A percentile compares a stretch with the other conserved stretches of the same genome.
Conservation (phyloP, 2,329 filamentous ascomycete genomes). For the Teratosphaeria epicoccoides region DNA sequence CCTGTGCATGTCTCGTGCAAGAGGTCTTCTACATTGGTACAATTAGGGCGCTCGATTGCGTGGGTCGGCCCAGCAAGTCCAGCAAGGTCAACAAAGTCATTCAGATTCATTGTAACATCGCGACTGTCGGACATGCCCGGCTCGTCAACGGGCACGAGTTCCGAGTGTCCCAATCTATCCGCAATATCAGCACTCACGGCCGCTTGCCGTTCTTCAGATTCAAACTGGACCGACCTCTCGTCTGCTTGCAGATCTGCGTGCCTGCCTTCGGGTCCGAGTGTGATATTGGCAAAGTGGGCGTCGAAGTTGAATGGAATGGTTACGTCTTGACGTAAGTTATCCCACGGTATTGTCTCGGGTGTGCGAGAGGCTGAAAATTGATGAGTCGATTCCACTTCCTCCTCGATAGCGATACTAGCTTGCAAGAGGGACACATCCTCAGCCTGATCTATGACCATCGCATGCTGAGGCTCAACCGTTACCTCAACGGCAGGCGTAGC, state of each 20-base stretch:
- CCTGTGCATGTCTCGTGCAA: not conserved
- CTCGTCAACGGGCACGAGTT: not conserved
- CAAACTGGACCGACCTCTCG: not conserved
- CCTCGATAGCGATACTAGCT: not conserved
- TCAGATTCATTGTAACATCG: constrained; percentile 17
- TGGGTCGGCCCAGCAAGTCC: constrained; percentile 14
- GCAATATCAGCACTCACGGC: not conserved
- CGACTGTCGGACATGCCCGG: not conserved
- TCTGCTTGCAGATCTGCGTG: not conserved
- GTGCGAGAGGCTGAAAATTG: constrained; percentile 4
- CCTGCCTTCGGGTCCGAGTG: not conserved
- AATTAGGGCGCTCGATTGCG: constrained; percentile 1
- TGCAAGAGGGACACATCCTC: constrained; percentile 1
- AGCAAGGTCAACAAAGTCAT: constrained; percentile 21
- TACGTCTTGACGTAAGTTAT: constrained; percentile 19
- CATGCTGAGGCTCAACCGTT: constrained; percentile 7
- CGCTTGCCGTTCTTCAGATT: not conserved
- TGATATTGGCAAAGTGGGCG: constrained; percentile 6
- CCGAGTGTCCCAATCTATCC: not conserved
- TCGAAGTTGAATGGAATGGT: constrained; percentile 23
- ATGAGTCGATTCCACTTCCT: not conserved
- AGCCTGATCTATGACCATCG: constrained; percentile 10
- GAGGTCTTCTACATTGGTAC: not conserved
- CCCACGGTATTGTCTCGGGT: constrained; percentile 23
- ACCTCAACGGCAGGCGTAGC: not conserved